Base-by-base conservation (phyloP, 2,329 filamentous ascomycete genomes). In the Ramularia collo-cygni region DNA sequence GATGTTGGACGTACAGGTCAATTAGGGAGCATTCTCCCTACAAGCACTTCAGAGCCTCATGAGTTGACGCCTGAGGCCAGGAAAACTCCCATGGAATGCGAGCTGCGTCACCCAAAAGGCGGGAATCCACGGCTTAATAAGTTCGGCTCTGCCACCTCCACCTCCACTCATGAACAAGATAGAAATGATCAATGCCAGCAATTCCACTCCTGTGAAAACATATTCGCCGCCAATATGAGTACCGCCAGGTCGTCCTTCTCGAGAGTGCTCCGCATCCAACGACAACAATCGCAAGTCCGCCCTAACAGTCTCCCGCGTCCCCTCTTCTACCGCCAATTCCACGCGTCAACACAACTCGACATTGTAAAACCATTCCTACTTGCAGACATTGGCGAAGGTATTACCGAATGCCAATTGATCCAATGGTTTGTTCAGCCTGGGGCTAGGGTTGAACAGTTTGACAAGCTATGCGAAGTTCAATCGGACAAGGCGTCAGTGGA, bases 381-480 rank as follows among this genome's bases (percentile, higher is more conserved):
- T 44, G 85, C 86, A 47, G 86, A 93, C 59, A 92, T 93, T 64
- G 86, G 86, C 36, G 86, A 93, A 72, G 92, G 92, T 40, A 98
- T 96, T 58, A 89, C 92, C 61, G 92, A 98, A 68, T 95, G 92
- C 60, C 92, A 98, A 66, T 86, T 98, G 58, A 96, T 96, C 57
- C 92, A 98, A 70, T 98, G 92, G 92, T 98, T 96, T 63, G 90
- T 98, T 51, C 84, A 95, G 66, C 88, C 93, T 35, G 90, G 89
- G 43, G 92, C 92, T 26, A 81, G 85, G 42, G 89, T 98, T 55
- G 89, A 98, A 69, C 90, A 98, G 69, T 98, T 95, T 75, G 92
- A 93, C 54, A 92, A 90, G 44, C 75, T 98, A 33, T 98, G 92
- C 67, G 92, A 98, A 68, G 93, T 98, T 31, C 92, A 96, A 64